Evolutionary conservation across 805 yeast genomes (phyloP), one percentile per base, ranked within the genome.

Genomic region (Candida michaelii): DNA sequence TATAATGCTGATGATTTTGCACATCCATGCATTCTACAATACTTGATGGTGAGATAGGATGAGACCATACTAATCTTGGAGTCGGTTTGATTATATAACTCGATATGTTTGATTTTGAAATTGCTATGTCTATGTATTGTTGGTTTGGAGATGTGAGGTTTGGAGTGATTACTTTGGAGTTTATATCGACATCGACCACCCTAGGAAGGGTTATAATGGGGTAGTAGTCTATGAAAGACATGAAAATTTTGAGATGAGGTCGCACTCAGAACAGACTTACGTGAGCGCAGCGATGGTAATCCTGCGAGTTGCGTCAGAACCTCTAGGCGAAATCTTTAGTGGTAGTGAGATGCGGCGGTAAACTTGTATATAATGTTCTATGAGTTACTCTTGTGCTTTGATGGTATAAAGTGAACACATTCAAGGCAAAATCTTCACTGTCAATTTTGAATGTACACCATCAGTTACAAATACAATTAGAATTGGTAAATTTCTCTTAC

Each of bases 1-100:
- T 56, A 42, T 62, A 70, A 8, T 36, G 30, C 21, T 30, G 39
- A 7, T 40, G 39, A 9, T 30, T 31, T 11, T 27, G 30, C 6
- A 54, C 55, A 30, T 65, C 80, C 62, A 78, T 54, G 35, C 71
- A 56, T 36, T 71, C 69, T 15, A 76, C 71, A 2, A 60, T 45
- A 14, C 74, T 60, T 19, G 67, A 63, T 5, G 82, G 82, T 14
- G 78, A 66, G 36, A 78, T 62, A 15, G 82, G 73, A 51, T 69
- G 65, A 3, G 81, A 73, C 82, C 82, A 77, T 30, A 71, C 60
- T 56, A 78, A 60, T 46, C 72, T 76, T n/a, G 83, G 83, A 11
- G 80, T 68, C 13, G 83, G 83, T 50, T 68, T 73, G 39, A 76
- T 69, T 27, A 77, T 62, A 52, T 71, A 76, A 27, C 76, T 68